Percentiles rank a stretch among this genome's conserved stretches.
These are phyloP conservation scores for Tardiomyces depauwii DNA, from an alignment of 1,139 yeast species.

Conservation along the genomic window DNA sequence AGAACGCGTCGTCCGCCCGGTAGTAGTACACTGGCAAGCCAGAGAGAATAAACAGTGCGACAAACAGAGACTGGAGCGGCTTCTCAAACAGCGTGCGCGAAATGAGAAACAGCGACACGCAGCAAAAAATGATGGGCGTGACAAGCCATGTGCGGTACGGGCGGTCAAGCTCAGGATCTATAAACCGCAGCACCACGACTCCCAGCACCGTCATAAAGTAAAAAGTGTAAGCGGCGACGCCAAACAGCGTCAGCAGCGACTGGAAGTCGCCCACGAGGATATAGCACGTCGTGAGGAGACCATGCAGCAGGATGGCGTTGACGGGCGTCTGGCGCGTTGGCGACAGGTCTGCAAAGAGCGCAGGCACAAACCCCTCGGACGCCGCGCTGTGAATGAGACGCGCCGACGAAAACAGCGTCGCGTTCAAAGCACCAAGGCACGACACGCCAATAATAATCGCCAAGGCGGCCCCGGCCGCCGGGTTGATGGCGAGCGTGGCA, in stretches of 20 bases:
- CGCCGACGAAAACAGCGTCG: conserved; percentile 29
- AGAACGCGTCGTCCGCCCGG: background rate
- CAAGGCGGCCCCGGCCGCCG: conserved; percentile 18
- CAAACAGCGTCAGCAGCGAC: conserved; percentile 28
- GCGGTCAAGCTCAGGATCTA: conserved; percentile 26
- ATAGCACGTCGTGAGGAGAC: conserved; percentile 21
- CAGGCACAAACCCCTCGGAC: conserved; percentile 27
- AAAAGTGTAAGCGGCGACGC: conserved; percentile 31
- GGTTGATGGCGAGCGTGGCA: conserved; percentile 23
- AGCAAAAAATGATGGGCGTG: conserved; percentile 29
- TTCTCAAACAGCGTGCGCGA: conserved; percentile 25
- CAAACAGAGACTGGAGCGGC: conserved; percentile 24
- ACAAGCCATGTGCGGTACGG: conserved; percentile 28
- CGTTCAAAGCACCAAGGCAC: conserved; percentile 33
- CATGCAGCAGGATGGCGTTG: conserved; percentile 26
- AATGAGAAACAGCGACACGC: conserved; percentile 28
- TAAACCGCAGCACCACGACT: conserved; percentile 25
- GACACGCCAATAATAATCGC: conserved; percentile 28
- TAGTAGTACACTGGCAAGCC: conserved; percentile 25
- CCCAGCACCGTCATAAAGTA: conserved; percentile 30
- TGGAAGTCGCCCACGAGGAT: conserved; percentile 28
- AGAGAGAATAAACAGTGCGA: conserved; percentile 19
- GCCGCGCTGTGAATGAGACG: conserved; percentile 29
- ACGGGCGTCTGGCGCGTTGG: conserved; percentile 24
- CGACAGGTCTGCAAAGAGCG: conserved; percentile 19